phyloP scores from a whole-genome alignment of 306 rosid genomes.

The Gynostemma pentaphyllum region DNA sequence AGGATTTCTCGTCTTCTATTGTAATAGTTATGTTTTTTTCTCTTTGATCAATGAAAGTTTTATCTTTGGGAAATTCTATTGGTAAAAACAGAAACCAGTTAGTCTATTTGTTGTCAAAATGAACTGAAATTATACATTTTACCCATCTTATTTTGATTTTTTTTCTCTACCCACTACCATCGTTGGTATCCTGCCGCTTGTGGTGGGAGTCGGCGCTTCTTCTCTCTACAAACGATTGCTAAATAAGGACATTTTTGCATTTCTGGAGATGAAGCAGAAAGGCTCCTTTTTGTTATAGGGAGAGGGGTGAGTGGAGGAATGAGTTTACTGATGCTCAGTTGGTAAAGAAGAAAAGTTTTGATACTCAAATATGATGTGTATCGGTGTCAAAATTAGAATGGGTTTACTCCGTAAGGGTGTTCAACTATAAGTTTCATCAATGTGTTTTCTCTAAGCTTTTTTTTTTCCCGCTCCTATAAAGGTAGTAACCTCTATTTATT shows the following conservation, averaged over 20 bases:
- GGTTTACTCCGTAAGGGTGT: neutral
- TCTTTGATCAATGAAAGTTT: too few species aligned
- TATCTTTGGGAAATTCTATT: neutral
- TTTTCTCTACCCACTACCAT: neutral
- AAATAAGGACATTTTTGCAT: neutral
- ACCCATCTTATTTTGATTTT: neutral
- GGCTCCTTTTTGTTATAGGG: neutral
- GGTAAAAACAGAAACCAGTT: neutral
- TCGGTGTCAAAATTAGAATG: neutral
- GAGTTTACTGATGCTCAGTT: neutral
- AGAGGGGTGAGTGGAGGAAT: neutral
- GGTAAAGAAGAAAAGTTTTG: neutral
- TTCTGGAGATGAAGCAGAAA: neutral
- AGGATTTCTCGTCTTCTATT: too few species aligned
- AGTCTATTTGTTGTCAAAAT: neutral
- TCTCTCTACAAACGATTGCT: neutral
- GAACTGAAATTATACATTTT: neutral
- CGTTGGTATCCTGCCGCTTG: neutral
- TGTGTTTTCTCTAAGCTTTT: neutral
- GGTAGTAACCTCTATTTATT: neutral
- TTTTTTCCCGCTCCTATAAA: neutral
- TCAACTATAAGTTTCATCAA: neutral
- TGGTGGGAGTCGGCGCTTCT: neutral
- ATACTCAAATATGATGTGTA: neutral
- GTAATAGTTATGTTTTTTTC: too few species aligned